phyloP scores from a whole-genome alignment of 2,329 filamentous ascomycete species.

The Arthrobotrys megalospora region DNA sequence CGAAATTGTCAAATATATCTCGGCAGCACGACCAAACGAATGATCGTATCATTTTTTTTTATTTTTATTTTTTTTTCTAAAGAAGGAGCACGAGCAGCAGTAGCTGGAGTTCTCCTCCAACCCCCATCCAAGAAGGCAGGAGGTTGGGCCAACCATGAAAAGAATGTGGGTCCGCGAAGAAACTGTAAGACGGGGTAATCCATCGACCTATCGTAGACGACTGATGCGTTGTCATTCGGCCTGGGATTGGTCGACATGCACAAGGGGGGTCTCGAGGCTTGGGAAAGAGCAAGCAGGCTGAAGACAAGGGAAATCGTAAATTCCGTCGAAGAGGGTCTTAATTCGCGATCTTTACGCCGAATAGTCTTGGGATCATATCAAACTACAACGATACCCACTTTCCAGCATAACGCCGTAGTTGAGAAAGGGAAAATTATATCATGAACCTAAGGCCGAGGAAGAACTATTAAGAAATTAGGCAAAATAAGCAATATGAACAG shows the following conservation, averaged over 20 bases:
- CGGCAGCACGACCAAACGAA: slow-evolving; percentile 28
- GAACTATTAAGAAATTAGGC: slow-evolving; percentile 16
- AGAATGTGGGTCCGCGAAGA: slow-evolving; percentile 59
- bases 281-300: slow-evolving; percentile 54
- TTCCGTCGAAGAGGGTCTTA: slow-evolving; percentile 34
- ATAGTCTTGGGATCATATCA: slow-evolving; percentile 37
- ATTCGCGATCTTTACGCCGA: slow-evolving; percentile 43
- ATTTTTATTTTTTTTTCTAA: slow-evolving; percentile 5
- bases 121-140: slow-evolving; percentile 53
- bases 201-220: slow-evolving; percentile 59
- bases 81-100: slow-evolving; percentile 22
- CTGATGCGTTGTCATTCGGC: slow-evolving; percentile 61
- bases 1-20: slow-evolving; percentile 17
- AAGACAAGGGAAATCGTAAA: slow-evolving; percentile 36
- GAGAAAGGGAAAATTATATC: slow-evolving; percentile 28
- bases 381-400: slow-evolving; percentile 32
- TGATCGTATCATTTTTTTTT: slow-evolving; percentile 23
- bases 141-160: slow-evolving; percentile 60
- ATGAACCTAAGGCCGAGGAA: slow-evolving; percentile 10
- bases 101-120: slow-evolving; percentile 1
- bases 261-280: slow-evolving; percentile 44
- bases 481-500: slow-evolving; percentile 40
- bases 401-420: slow-evolving; percentile 21
- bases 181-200: slow-evolving; percentile 51
- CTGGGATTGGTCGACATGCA: slow-evolving; percentile 47